A percentile compares a stretch with the other conserved stretches of the same genome.
Conservation (phyloP, 176 grass and related monocot species). For the Musa beccarii region DNA sequence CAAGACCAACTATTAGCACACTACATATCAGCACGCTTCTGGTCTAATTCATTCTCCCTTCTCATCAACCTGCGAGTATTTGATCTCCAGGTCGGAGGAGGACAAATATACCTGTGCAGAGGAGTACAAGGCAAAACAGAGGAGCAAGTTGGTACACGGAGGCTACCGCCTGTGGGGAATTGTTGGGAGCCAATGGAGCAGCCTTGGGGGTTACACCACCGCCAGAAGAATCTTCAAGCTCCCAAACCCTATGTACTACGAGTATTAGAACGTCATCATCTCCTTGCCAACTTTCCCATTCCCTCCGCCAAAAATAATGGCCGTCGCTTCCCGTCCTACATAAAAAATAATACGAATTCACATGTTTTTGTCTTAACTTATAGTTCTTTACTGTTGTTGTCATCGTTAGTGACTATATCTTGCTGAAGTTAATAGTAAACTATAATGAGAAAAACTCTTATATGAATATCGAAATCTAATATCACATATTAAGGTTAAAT, state of each 20-base stretch:
- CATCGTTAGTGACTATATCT: too few species aligned
- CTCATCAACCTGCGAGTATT: background rate
- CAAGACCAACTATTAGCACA: background rate
- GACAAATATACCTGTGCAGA: background rate
- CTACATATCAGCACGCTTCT: too few species aligned
- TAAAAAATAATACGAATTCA: too few species aligned
- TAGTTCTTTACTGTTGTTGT: too few species aligned
- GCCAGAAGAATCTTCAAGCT: conserved; percentile 20
- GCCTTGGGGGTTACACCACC: conserved; percentile 13
- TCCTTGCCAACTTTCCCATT: background rate
- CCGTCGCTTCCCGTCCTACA: too few species aligned
- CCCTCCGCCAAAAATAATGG: background rate
- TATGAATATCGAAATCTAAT: too few species aligned
- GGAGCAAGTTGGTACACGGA: background rate
- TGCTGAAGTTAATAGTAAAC: too few species aligned
- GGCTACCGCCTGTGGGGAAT: conserved; percentile 18
- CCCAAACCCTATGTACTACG: conserved; percentile 17
- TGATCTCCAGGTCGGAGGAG: background rate
- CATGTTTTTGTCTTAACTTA: too few species aligned
- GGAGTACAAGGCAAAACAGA: conserved; percentile 4
- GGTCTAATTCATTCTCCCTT: too few species aligned
- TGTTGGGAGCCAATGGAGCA: conserved; percentile 20
- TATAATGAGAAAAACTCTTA: too few species aligned
- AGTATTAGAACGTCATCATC: background rate
- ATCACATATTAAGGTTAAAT: too few species aligned